Base-by-base conservation (phyloP, 2,329 filamentous ascomycete genomes). In the Pseudogymnoascus sp. region DNA sequence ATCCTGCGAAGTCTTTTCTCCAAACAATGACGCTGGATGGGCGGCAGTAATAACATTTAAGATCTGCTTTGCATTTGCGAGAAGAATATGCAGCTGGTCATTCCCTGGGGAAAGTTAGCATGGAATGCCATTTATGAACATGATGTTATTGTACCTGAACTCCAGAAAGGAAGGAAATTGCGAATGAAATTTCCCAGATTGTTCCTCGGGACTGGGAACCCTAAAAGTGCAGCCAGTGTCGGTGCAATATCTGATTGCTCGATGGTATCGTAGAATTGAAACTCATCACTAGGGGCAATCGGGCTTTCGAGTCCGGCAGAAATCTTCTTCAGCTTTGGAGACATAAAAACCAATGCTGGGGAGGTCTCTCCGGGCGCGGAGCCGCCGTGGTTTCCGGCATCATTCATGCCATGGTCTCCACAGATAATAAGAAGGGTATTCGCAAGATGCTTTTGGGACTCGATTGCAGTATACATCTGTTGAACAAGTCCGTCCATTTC, bases 381-480 rank as follows among this genome's bases (percentile, higher is more conserved):
- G 40, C 93, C 95, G 31, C 95, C 95, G 73, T 99, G 95, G 69
- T 97, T 97, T 2, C 95, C 95, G 18, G 91, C 95, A 69, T 97
- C 93, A 69, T 97, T 99, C 95, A 99, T 99, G n/a, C 95, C 95
- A 73, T 99, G 95, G 70, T 99, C 96, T 63, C 95, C 95, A 63
- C 88, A 91, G 5, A 99, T 77, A 2, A 99, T 87, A 53, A 99
- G 82, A 1, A 99, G 78, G 0, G 93, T 92, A 3, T 89, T 89
- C 34, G 84, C 73, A 1, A 97, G 84, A 74, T 96, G 88, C 1
- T 82, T 73, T 63, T 89, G 77, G 3, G 81, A 81, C 70, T 89
- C 82, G 67, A 99, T 89, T 5, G 90, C 88, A 11, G 81, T 78
- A 72, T 91, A 97, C 25, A 99, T 88, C 63, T 84, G 78, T 65